These are phyloP conservation scores for Mucor piriformis DNA, from an alignment of 371 early-diverging fungal genomes.

Conservation along the genomic window DNA sequence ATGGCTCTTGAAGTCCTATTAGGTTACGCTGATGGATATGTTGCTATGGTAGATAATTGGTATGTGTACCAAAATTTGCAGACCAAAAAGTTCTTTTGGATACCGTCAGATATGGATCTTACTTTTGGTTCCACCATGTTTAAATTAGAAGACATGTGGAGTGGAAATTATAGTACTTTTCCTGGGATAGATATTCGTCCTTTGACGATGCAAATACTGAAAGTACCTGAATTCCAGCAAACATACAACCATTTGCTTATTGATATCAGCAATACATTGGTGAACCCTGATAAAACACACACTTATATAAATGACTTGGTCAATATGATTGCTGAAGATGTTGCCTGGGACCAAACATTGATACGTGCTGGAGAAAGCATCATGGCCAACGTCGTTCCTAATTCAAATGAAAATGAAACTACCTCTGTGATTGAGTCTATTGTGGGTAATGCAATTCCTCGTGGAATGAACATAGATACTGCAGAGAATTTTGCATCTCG, in stretches of 20 bases:
- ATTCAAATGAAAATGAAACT: background rate
- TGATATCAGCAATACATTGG: slow-evolving; percentile 11
- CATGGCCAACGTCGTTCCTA: background rate
- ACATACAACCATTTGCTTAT: slow-evolving; percentile 15
- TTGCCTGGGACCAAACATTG: slow-evolving; percentile 25
- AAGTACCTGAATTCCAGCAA: slow-evolving; percentile 21
- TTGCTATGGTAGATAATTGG: slow-evolving; percentile 28
- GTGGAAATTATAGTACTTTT: slow-evolving; percentile 22
- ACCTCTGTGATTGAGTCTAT: background rate
- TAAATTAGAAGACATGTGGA: slow-evolving; percentile 9
- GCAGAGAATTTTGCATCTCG: background rate
- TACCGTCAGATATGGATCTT: slow-evolving; percentile 25
- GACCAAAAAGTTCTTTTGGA: slow-evolving; percentile 9
- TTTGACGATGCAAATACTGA: slow-evolving; percentile 13
- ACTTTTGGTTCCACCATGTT: slow-evolving; percentile 8
- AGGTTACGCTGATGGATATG: slow-evolving; percentile 33
- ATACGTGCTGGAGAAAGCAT: slow-evolving; percentile 2
- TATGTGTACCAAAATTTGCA: slow-evolving; percentile 30
- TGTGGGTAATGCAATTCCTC: background rate
- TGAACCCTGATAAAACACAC: slow-evolving; percentile 17
- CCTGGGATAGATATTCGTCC: slow-evolving; percentile 14
- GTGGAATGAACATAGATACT: background rate
- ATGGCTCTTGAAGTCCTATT: slow-evolving; percentile 33
- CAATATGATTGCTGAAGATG: slow-evolving; percentile 24
- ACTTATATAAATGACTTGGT: slow-evolving; percentile 21